Evolutionary conservation across 345 rosid species (phyloP).

Genomic region (Gossypium stocksii): DNA sequence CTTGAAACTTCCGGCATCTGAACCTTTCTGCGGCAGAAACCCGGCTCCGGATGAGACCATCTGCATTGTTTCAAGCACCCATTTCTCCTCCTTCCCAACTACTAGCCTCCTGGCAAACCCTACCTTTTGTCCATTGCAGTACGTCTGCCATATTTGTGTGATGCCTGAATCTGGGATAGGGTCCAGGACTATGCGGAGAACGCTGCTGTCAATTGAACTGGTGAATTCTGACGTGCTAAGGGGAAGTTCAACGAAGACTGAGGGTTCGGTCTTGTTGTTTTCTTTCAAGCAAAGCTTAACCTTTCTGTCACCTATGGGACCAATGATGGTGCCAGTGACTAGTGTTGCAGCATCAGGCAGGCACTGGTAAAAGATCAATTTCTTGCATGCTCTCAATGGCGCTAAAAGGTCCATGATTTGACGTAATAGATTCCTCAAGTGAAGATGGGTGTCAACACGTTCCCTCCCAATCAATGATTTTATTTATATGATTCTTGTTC

Average conservation of each 20-base stretch:
- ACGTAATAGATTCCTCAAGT: background rate
- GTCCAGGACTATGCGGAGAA: background rate
- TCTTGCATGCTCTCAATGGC: background rate
- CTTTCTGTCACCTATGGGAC: background rate
- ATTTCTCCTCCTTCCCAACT: conserved; percentile 8
- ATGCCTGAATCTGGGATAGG: background rate
- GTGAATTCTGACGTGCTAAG: background rate
- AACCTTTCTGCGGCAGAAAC: conserved; percentile 9
- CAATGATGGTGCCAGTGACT: conserved; percentile 7
- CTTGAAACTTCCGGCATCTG: conserved; percentile 13
- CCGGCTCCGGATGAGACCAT: conserved; percentile 25
- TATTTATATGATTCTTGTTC: background rate
- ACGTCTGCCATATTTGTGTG: conserved; percentile 14
- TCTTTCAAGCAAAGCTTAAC: background rate
- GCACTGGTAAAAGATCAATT: background rate
- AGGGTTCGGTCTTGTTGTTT: background rate
- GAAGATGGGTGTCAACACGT: background rate
- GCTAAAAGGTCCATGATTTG: background rate
- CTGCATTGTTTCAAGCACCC: conserved; percentile 18
- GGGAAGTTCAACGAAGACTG: conserved; percentile 1
- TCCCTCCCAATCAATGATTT: background rate
- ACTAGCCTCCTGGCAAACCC: conserved; percentile 20
- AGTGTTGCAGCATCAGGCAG: background rate
- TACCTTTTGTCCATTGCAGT: conserved; percentile 21
- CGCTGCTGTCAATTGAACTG: background rate